These are phyloP conservation scores for Colletotrichum liaoningense DNA, from an alignment of 2,329 filamentous ascomycete species.

Conservation along the genomic window DNA sequence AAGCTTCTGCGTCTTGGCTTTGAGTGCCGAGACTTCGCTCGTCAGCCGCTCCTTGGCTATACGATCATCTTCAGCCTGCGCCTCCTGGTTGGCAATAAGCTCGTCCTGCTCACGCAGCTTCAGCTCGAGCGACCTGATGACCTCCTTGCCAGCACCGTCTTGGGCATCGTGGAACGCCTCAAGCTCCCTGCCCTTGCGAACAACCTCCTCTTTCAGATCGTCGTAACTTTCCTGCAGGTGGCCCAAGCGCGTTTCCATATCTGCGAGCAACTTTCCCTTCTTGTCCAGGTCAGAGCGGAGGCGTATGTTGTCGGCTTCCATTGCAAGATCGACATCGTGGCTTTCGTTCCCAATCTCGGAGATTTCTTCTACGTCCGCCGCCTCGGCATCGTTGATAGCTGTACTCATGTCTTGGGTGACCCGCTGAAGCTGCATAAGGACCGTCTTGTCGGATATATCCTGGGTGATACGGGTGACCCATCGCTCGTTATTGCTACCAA, in stretches of 20 bases:
- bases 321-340: constrained; percentile 65
- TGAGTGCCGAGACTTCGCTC: constrained; percentile 61
- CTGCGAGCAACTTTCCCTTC: constrained; percentile 67
- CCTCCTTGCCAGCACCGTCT: constrained; percentile 63
- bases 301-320: constrained; percentile 66
- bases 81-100: constrained; percentile 77
- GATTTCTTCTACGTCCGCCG: constrained; percentile 48
- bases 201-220: constrained; percentile 72
- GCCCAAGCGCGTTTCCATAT: constrained; percentile 69
- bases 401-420: constrained; percentile 56
- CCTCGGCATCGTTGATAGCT: constrained; percentile 46
- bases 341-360: constrained; percentile 54
- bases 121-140: constrained; percentile 65
- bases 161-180: constrained; percentile 61
- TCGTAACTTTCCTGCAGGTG: constrained; percentile 73
- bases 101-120: constrained; percentile 75
- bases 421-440: constrained; percentile 58
- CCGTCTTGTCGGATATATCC: constrained; percentile 48
- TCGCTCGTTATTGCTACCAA: constrained; percentile 65
- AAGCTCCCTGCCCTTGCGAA: constrained; percentile 66
- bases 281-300: constrained; percentile 63
- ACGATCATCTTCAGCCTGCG: constrained; percentile 67
- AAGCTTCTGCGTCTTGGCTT: constrained; percentile 58
- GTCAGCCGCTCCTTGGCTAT: constrained; percentile 57
- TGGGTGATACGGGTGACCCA: constrained; percentile 60